Evolutionary conservation across 257 asterid species (phyloP), one percentile per base, ranked within the genome.

Genomic region (Paraleonurus japonicus): DNA sequence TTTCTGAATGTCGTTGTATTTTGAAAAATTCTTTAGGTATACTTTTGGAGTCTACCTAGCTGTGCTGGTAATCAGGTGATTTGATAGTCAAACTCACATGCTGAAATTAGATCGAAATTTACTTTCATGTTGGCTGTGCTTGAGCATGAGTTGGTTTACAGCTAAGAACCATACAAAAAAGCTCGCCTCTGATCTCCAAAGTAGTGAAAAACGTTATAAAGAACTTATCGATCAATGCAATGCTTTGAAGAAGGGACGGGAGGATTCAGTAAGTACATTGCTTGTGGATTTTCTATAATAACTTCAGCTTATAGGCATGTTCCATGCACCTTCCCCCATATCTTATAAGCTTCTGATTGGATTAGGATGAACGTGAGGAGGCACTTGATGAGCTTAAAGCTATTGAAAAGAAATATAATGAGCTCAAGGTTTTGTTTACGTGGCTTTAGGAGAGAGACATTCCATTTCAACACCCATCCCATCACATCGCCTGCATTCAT

Each of bases 21-120:
- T 61, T 0, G 15, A 1, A 57, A 51, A 54, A 64, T 59, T 51
- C 76, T 84, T 72, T 85, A 95, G 99, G 98, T 95, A 58, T 89
- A 95, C 78, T 95, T 95, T 77, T 95, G 98, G 98, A 95, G 99
- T 75, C 96, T 95, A 71, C 97, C 97, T 61, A 95, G 99, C 85
- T 92, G 97, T 83, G 99, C 98, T 78, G 98, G 98, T 62, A 95
- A 92, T 78, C 99, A 95, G 96, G 99, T 92, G 53, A 78, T 60
- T 58, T 65, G 48, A 66, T 74, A 19, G 2, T 65, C 61, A 53
- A 26, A 51, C 72, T 62, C 62, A 58, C 76, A 28, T 32, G 48
- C 28, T 67, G 32, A 60, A 47, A 63, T 26, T 30, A 22, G 17
- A 43, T 51, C 60, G 20, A 50, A 4, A 39, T 64, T 30, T 61